phyloP scores from a whole-genome alignment of 192 early-diverging fungal species.

The Backusella psychrophila region DNA sequence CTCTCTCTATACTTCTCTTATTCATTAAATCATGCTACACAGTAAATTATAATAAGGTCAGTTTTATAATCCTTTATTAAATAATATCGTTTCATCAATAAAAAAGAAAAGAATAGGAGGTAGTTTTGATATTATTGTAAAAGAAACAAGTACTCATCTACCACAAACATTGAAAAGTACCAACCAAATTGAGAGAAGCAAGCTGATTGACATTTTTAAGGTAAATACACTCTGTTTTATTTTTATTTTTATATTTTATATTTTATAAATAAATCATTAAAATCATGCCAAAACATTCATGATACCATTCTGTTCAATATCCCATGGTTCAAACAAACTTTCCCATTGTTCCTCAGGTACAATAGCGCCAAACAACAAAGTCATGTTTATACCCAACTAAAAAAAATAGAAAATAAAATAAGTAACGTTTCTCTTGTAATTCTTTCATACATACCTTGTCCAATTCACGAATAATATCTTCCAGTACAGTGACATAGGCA shows the following conservation, averaged over 20 bases:
- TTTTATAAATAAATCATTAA: not conserved
- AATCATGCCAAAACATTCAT: not conserved
- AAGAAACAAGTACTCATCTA: no score
- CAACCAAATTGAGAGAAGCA: no score
- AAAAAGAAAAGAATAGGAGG: no score
- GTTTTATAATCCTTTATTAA: no score
- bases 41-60: no score
- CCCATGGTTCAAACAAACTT: conserved; percentile 19
- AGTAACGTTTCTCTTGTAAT: not conserved
- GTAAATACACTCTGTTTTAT: not conserved
- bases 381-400: conserved; percentile 33
- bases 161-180: no score
- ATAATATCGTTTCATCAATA: no score
- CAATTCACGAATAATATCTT: conserved; percentile 77
- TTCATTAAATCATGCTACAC: no score
- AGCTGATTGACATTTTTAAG: no score
- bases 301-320: conserved; percentile 7
- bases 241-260: not conserved
- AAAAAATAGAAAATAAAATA: not conserved
- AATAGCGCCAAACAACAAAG: conserved; percentile 32
- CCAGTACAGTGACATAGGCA: conserved; percentile 70
- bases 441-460: conserved; percentile 36
- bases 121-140: no score
- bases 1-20: no score
- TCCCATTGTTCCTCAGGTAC: conserved; percentile 35